Evolutionary conservation across 2,329 filamentous ascomycete species (phyloP), one percentile per base, ranked within the genome.

Genomic region (Lecanoromycetidae sp.): DNA sequence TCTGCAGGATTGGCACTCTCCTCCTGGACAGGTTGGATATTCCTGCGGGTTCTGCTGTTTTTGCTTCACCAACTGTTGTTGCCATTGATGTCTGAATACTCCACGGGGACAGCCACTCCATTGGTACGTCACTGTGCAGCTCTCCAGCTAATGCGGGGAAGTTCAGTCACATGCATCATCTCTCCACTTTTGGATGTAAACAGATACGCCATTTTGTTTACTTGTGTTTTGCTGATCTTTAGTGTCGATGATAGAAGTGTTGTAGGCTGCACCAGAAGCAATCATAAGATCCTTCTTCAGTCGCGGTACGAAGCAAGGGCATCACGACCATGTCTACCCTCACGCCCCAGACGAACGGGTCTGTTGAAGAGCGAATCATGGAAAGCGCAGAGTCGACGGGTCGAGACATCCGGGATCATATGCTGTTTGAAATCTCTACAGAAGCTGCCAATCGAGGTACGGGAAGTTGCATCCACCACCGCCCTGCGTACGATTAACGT

Each of bases 391-490:
- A 42, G 6, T 46, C 46, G 3, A 35, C 15, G 7, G 41, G 62
- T 59, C 63, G 79, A 60, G 88, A 96, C 69, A 85, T 96, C 60
- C 87, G 84, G 71, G 91, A 94, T 67, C 91, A 96, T 69, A 74
- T 93, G 61, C 83, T 98, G 57, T 98, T 98, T 63, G 91, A 98
- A 71, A 75, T 96, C 60, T 87, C 91, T 52, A 96, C 91, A 19
- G 91, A 98, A 66, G 91, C 96, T 58, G 91, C 91, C 53, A 94
- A 96, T 74, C 80, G 91, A 76, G 86, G 86, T 90, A 74, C 57
- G 72, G 8, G 22, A 8, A 15, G 3, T n/a, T 9, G 10, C n/a
- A 40, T 23, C 15, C 12, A 9, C 7, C 10, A 10, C 3, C 19
- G 25, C 9, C 12, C 25, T 38, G n/a, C 26, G 13, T n/a, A 30